Evolutionary conservation across 257 asterid genomes (phyloP).

Genomic region (Solanum tarijense): DNA sequence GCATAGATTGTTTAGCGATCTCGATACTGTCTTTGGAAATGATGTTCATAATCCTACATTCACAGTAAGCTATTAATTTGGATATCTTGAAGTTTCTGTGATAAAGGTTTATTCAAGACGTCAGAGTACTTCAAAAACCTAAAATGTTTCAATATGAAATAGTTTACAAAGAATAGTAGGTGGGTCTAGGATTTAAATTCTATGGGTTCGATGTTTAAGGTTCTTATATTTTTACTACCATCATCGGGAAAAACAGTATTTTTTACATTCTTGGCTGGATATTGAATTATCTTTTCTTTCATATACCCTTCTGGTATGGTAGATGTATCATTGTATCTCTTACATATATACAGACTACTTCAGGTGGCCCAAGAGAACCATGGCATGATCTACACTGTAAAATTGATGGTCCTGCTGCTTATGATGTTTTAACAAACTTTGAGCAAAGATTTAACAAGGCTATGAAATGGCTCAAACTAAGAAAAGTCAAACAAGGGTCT

Average conservation of each 20-base stretch:
- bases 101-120: background rate
- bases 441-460: slow-evolving; percentile 94
- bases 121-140: background rate
- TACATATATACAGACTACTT: background rate
- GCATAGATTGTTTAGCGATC: slow-evolving; percentile 69
- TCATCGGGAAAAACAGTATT: background rate
- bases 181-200: background rate
- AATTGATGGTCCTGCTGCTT: slow-evolving; percentile 96
- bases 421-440: slow-evolving; percentile 89
- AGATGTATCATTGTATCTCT: background rate
- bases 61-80: slow-evolving; percentile 42
- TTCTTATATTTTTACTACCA: background rate
- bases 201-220: background rate
- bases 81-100: background rate
- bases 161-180: background rate
- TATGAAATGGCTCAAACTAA: slow-evolving; percentile 78
- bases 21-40: slow-evolving; percentile 64
- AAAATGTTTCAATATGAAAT: background rate
- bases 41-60: slow-evolving; percentile 88
- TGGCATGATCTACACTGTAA: slow-evolving; percentile 98
- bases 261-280: background rate
- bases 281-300: background rate
- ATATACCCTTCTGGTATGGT: background rate
- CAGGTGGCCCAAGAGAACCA: slow-evolving; percentile 69
- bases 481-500: slow-evolving; percentile 65